A percentile compares a stretch with the other conserved stretches of the same genome.
Conservation (phyloP, 345 rosid species). For the Moricandia arvensis region DNA sequence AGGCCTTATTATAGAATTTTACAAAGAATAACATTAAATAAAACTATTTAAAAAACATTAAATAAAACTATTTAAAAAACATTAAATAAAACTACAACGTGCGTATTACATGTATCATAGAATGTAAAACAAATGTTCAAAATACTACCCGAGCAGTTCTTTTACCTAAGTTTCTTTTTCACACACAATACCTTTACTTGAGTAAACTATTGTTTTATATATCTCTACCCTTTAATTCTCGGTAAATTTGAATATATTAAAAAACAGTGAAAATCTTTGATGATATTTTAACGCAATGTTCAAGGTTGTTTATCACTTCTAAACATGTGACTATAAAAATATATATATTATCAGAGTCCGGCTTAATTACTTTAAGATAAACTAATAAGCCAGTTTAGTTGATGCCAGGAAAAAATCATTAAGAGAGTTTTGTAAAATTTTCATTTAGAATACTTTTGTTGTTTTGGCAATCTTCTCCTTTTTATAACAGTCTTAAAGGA, state of each 20-base stretch:
- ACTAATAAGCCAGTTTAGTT: background rate
- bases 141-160: background rate
- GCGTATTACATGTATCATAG: background rate
- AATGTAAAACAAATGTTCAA: background rate
- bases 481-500: background rate
- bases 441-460: background rate
- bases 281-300: background rate
- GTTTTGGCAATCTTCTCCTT: background rate
- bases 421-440: background rate
- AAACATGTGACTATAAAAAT: background rate
- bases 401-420: background rate
- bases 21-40: background rate
- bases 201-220: background rate
- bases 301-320: background rate
- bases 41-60: too few relatives aligned
- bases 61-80: too few relatives aligned
- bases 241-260: background rate
- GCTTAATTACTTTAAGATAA: background rate
- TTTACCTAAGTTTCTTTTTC: background rate
- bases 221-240: background rate
- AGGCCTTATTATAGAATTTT: background rate
- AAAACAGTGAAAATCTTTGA: background rate
- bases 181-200: background rate
- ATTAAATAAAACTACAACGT: background rate
- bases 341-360: background rate